Percentiles rank a stretch among this genome's conserved stretches.
Conservation (phyloP, 2,329 filamentous ascomycete species). For the Aspergillus ruber region DNA sequence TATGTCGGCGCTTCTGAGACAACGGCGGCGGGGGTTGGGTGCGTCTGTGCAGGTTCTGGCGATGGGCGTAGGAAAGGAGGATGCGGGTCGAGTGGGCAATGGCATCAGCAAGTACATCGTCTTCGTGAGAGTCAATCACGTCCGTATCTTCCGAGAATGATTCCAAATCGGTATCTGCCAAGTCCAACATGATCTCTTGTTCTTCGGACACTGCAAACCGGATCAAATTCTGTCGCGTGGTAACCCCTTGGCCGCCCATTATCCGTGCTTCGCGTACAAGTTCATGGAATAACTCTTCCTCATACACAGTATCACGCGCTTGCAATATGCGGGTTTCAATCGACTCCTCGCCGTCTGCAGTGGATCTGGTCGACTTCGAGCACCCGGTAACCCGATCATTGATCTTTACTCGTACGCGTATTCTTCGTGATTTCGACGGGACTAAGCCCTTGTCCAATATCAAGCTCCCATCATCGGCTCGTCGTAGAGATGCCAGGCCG, state of each 20-base stretch:
- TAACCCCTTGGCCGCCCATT: slow-evolving; percentile 64
- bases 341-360: slow-evolving; percentile 16
- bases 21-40: slow-evolving; percentile 58
- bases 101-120: slow-evolving; percentile 53
- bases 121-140: slow-evolving; percentile 15
- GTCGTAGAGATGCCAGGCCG: slow-evolving; percentile 73
- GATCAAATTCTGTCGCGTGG: slow-evolving; percentile 54
- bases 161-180: slow-evolving; percentile 53
- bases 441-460: slow-evolving; percentile 60
- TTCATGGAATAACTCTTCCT: slow-evolving; percentile 82
- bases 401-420: slow-evolving; percentile 62
- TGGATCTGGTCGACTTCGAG: slow-evolving; percentile 27
- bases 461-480: slow-evolving; percentile 67
- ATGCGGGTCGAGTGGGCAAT: slow-evolving; percentile 65
- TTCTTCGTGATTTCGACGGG: slow-evolving; percentile 48
- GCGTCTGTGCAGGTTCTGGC: slow-evolving; percentile 60
- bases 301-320: slow-evolving; percentile 47
- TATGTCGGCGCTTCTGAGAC: slow-evolving; percentile 43
- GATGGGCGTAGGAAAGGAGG: slow-evolving; percentile 71
- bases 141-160: slow-evolving; percentile 22
- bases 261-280: slow-evolving; percentile 72
- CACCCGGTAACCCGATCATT: slow-evolving; percentile 54
- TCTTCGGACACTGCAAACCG: slow-evolving; percentile 49
- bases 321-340: slow-evolving; percentile 33
- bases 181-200: slow-evolving; percentile 59